A percentile compares a stretch with the other conserved stretches of the same genome.
These are phyloP conservation scores for Xylaria longipes DNA, from an alignment of 495 filamentous ascomycete species.

Conservation along the genomic window DNA sequence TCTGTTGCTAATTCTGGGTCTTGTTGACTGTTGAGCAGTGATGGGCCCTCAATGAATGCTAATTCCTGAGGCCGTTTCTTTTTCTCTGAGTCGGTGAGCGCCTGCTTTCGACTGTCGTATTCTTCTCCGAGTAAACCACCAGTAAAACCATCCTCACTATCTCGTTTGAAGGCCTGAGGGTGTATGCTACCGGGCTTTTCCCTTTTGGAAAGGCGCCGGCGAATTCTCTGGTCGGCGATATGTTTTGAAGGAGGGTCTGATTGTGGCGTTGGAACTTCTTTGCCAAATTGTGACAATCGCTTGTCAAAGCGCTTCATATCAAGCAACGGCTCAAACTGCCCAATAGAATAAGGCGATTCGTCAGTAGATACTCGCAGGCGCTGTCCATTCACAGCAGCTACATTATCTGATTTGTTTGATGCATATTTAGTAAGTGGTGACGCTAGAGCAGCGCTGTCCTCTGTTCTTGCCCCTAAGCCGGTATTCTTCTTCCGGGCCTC, in stretches of 20 bases:
- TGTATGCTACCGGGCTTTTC: constrained; percentile 25
- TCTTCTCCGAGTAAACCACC: constrained; percentile 49
- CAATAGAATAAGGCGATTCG: constrained; percentile 57
- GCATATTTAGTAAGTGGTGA: constrained; percentile 22
- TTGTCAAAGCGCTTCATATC: constrained; percentile 58
- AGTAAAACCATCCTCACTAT: constrained; percentile 40
- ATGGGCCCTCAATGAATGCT: constrained; percentile 59
- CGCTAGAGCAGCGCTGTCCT: constrained; percentile 40
- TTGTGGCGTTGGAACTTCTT: constrained; percentile 38
- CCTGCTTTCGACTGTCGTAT: constrained; percentile 51
- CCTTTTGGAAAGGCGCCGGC: constrained; percentile 19
- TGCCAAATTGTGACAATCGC: constrained; percentile 46
- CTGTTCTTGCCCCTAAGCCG: constrained; percentile 37
- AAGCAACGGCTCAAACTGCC: constrained; percentile 62
- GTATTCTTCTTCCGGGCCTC: constrained; percentile 34
- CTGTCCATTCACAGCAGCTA: constrained; percentile 42
- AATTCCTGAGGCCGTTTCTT: constrained; percentile 28
- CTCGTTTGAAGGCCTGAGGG: constrained; percentile 19
- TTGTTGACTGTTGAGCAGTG: constrained; percentile 50
- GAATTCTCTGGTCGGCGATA: constrained; percentile 21
- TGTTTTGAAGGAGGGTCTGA: constrained; percentile 36
- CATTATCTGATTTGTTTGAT: constrained; percentile 39
- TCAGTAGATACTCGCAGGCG: constrained; percentile 44
- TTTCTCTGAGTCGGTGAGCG: constrained; percentile 31
- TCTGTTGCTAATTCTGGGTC: constrained; percentile 25